Percentiles rank a stretch among this genome's conserved stretches.
Conservation (phyloP, 345 rosid species). For the Anastatica hierochuntica region DNA sequence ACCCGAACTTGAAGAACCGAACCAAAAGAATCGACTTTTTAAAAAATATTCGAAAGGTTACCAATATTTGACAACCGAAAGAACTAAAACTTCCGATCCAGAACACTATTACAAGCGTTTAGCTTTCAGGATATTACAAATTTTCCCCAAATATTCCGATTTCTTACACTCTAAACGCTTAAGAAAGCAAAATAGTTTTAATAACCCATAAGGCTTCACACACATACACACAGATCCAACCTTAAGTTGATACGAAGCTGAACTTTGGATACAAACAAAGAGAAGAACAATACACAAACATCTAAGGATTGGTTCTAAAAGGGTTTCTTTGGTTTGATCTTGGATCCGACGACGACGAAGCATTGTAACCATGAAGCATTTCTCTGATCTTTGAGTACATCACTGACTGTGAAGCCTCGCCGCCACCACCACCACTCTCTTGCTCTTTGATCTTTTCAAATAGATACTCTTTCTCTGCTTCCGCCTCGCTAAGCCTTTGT, state of each 20-base stretch:
- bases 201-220: constrained; percentile 9
- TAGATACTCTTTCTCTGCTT: constrained; percentile 91
- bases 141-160: neutral
- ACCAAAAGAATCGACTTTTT: too few relatives aligned
- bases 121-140: neutral
- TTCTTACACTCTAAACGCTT: neutral
- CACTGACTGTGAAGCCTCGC: constrained; percentile 60
- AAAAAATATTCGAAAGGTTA: too few relatives aligned
- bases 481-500: constrained; percentile 87
- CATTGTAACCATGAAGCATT: constrained; percentile 46
- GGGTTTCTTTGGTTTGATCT: constrained; percentile 43
- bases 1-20: too few relatives aligned
- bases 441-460: constrained; percentile 89
- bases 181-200: neutral
- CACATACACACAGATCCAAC: constrained; percentile 16
- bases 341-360: constrained; percentile 35
- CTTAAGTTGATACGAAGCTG: neutral
- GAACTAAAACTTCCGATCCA: too few relatives aligned
- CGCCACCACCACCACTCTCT: constrained; percentile 66
- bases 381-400: constrained; percentile 59
- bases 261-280: constrained; percentile 8
- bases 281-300: constrained; percentile 1
- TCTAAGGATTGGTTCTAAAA: constrained; percentile 44
- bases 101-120: constrained; percentile 22
- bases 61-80: too few relatives aligned